These are phyloP conservation scores for Pelargonium australe DNA, from an alignment of 441 rosid species.

Conservation along the genomic window DNA sequence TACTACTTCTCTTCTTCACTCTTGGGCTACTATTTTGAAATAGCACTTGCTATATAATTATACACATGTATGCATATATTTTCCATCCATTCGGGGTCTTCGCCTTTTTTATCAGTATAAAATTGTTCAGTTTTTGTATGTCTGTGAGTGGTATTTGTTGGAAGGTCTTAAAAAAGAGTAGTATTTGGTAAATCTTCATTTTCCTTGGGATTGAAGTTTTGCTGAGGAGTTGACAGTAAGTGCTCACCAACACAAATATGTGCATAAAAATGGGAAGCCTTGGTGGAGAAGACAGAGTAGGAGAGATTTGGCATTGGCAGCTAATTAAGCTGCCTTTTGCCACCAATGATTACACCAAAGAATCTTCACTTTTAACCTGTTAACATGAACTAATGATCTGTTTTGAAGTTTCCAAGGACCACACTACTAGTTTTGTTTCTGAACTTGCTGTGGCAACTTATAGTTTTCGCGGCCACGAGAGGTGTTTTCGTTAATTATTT, in stretches of 20 bases:
- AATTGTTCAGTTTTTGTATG: constrained; percentile 21
- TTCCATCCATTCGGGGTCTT: constrained; percentile 2
- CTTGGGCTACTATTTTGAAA: constrained; percentile 17
- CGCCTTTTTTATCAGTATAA: background rate
- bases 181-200: constrained; percentile 28
- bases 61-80: constrained; percentile 9
- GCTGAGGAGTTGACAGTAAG: constrained; percentile 50
- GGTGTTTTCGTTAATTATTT: no score
- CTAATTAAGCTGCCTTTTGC: constrained; percentile 12
- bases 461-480: no score
- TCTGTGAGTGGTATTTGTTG: constrained; percentile 30
- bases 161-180: constrained; percentile 27
- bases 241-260: constrained; percentile 33
- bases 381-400: background rate
- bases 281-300: constrained; percentile 48
- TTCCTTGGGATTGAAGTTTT: constrained; percentile 41
- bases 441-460: no score
- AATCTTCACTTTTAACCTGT: background rate
- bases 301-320: constrained; percentile 23
- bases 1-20: constrained; percentile 26
- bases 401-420: background rate
- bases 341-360: background rate
- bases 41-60: constrained; percentile 20
- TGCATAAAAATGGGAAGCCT: constrained; percentile 33
- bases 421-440: background rate